Evolutionary conservation across 345 rosid genomes (phyloP).

Genomic region (Camelina sativa): DNA sequence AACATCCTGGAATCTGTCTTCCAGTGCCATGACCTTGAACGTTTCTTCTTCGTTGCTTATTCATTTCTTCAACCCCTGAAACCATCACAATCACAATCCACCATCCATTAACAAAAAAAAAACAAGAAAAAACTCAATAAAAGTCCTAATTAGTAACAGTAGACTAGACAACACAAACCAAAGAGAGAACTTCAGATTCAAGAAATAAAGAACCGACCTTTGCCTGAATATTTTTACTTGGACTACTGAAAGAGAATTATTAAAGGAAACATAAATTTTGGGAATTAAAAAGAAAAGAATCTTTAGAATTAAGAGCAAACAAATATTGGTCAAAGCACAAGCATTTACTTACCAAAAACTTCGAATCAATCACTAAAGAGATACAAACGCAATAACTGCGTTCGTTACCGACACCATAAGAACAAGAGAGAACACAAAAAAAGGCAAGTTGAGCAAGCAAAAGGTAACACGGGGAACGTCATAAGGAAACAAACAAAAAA

Average conservation of each 20-base stretch:
- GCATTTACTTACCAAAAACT: slow-evolving; percentile 30
- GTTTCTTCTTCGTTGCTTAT: slow-evolving; percentile 54
- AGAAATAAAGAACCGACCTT: not conserved
- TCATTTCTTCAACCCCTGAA: slow-evolving; percentile 66
- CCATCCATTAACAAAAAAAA: not conserved
- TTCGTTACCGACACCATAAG: slow-evolving; percentile 37
- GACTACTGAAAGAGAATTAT: slow-evolving; percentile 15
- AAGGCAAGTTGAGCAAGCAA: not conserved
- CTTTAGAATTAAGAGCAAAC: slow-evolving; percentile 8
- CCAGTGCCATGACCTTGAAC: slow-evolving; percentile 48
- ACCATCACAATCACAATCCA: slow-evolving; percentile 21
- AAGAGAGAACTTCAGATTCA: slow-evolving; percentile 8
- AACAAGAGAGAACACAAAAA: not conserved
- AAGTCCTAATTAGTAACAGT: not conserved
- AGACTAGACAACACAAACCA: not conserved
- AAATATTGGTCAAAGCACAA: slow-evolving; percentile 20
- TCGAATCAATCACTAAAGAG: not conserved
- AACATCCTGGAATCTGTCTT: slow-evolving; percentile 64
- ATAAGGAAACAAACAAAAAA: not conserved
- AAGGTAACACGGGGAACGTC: slow-evolving; percentile 9
- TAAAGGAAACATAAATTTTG: slow-evolving; percentile 22
- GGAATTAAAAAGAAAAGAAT: slow-evolving; percentile 28
- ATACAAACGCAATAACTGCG: slow-evolving; percentile 30
- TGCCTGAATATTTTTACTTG: not conserved
- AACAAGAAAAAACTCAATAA: not conserved